Base-by-base conservation (phyloP, 2,329 filamentous ascomycete species). In the Colletotrichum liriopes region DNA sequence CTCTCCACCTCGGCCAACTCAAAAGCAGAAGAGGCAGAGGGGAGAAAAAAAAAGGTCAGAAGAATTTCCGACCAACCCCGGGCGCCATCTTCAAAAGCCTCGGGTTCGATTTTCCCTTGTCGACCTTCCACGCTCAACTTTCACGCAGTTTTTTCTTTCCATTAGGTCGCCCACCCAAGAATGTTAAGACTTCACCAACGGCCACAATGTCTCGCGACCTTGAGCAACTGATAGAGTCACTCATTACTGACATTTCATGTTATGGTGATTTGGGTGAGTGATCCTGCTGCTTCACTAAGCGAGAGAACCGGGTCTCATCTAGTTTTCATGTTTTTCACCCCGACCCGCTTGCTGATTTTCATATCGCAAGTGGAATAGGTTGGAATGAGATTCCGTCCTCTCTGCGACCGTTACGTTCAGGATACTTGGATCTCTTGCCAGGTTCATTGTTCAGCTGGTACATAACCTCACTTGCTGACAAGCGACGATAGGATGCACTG, bases 161-260 rank as follows among this genome's bases (percentile, higher is more conserved):
- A 20, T 26, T 7, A 45, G 5, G 6, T 45, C 37, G n/a, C 6
- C 32, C 47, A 41, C 39, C 41, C 39, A 41, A 73, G 51, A 62
- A 74, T 74, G 73, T 49, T 26, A 60, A 51, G 37, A 23, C 43
- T 1, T 18, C 23, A 16, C 41, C 20, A 23, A 14, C 23, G n/a
- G 37, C 18, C 41, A 67, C 12, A 52, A 75, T 75, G 73, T 71
- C 72, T 37, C 61, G 63, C 29, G 72, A 74, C 37, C 68, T 75
- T 20, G 73, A 75, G 63, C 68, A 65, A 67, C 49, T 75, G 58
- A 73, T 75, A 39, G 68, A 74, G 49, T 72, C 56, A 49, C 68
- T 75, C 37, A 69, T 75, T 29, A 71, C 69, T 49, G 73, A 75
- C 39, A 72, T 74, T 51, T 75, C 73, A 18, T 75, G 73, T 47